Base-by-base conservation (phyloP, 306 rosid genomes). In the Prunus salicina region DNA sequence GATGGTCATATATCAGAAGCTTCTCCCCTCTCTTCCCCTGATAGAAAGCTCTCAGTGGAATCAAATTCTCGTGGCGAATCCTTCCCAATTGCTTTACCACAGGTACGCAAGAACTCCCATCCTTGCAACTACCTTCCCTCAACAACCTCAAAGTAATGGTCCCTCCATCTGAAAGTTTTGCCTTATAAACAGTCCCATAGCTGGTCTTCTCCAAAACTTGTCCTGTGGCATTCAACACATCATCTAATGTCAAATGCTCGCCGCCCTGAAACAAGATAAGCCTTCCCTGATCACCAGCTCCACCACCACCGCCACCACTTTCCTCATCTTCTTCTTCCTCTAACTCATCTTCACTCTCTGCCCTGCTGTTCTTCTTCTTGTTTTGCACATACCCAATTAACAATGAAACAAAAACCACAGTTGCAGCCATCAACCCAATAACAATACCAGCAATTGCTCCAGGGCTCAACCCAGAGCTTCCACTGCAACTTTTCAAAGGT, bases 11-110 rank as follows among this genome's bases (percentile, higher is more conserved):
- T 57, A 96, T 96, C 73, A 96, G 97, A 56, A 96, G 92, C 89
- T 92, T 96, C 86, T 92, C 99, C 75, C 99, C 99, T 89, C 98
- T 81, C 84, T 89, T 92, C 25, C 99, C 98, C 63, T 92, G 96
- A 81, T 96, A 96, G 84, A 96, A 96, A 79, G 98, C 99, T 75
- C 96, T 92, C 86, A 96, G 69, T 22, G 98, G 98, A 82, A 96
- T 87, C 96, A 96, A 86, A 80, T 92, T 96, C 87, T 96, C 99
- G 15, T 92, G 97, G 41, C 96, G 91, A 74, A 92, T 91, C 76
- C 88, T 88, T 0, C 99, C 99, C 85, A 92, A 74, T 41, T 91
- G 99, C 88, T 84, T 93, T 53, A 96, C 88, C 72, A 87, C 89
- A 0, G 96, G 86, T 74, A 91, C 81, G 71, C 99, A 91, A 12